Base-by-base conservation (phyloP, 768 basidiomycete genomes). In the Trametes meyenii region DNA sequence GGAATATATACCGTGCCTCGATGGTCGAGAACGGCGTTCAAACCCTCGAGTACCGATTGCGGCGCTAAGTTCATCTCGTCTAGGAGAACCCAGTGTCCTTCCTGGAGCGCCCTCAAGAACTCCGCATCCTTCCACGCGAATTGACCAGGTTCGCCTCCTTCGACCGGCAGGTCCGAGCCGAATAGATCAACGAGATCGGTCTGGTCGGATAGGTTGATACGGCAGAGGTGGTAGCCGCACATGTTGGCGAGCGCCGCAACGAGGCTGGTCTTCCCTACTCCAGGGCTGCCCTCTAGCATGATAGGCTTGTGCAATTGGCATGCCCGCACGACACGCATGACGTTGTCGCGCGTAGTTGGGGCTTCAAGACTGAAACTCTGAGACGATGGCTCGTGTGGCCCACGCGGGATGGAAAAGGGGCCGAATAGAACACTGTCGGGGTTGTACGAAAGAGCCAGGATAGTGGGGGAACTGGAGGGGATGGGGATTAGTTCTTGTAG, bases 31-130 rank as follows among this genome's bases (percentile, higher is more conserved):
- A 96, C 86, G 1, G 97, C 94, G 70, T 99, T 99, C 42, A 99
- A 83, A 29, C 97, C 97, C 76, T 99, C 97, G 1, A 99, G 84
- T 5, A 99, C 89, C 0, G 97, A 89, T 70, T 99, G 96, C 33
- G 96, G 93, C 0, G 96, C 96, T 40, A 99, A 82, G 71, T 99
- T 99, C 97, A 99, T 98, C 73, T 99, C 97, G 71, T 99, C 97
- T 11, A 99, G 83, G 6, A 99, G 84, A 5, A 98, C 96, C 97
- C 97, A 99, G 61, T 93, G 87, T 0, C 97, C 97, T n/a, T 90
- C 83, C 71, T 97, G 94, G 75, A 99, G 76, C 1, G 97, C 96
- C 60, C 84, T 86, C 43, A 99, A 79, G 72, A 99, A 99, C 59
- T 96, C 95, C 0, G 96, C 97, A 65, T 98, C 94, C 73, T 89